These are phyloP conservation scores for Psilocybe tampanensis DNA, from an alignment of 768 basidiomycete genomes.

Conservation along the genomic window DNA sequence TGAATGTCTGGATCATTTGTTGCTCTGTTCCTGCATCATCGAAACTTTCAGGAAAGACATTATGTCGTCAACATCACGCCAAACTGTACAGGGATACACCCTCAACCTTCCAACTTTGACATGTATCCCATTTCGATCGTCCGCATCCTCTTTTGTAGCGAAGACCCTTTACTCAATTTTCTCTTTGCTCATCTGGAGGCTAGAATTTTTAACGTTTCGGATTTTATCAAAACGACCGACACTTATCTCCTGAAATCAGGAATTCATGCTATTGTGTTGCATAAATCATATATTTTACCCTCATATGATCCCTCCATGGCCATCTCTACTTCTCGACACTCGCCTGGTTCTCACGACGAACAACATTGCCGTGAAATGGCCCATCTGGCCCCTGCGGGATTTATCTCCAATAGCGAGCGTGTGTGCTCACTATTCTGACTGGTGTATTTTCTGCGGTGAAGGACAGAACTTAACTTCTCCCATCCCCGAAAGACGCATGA, in stretches of 20 bases:
- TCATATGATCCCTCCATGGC: neutral
- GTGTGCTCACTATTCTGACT: neutral
- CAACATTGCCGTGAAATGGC: neutral
- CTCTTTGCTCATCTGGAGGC: neutral
- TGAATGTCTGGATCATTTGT: neutral
- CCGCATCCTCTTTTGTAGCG: neutral
- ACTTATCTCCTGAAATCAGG: neutral
- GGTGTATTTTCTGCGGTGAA: neutral
- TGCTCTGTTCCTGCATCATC: neutral
- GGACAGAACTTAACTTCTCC: neutral
- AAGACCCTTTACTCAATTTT: neutral
- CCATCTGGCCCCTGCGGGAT: constrained; percentile 6
- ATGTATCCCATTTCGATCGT: neutral
- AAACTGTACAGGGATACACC: neutral
- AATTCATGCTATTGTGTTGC: neutral
- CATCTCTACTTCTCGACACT: neutral
- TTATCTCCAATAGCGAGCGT: constrained; percentile 7
- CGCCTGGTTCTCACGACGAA: neutral
- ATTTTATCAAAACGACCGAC: neutral
- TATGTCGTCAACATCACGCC: neutral
- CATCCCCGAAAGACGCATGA: neutral
- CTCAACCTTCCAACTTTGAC: neutral
- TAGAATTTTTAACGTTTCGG: neutral
- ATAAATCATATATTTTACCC: neutral
- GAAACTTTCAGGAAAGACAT: neutral